Evolutionary conservation across 208 protist species (phyloP).

Genomic region (Trypanosomatidae sp.): DNA sequence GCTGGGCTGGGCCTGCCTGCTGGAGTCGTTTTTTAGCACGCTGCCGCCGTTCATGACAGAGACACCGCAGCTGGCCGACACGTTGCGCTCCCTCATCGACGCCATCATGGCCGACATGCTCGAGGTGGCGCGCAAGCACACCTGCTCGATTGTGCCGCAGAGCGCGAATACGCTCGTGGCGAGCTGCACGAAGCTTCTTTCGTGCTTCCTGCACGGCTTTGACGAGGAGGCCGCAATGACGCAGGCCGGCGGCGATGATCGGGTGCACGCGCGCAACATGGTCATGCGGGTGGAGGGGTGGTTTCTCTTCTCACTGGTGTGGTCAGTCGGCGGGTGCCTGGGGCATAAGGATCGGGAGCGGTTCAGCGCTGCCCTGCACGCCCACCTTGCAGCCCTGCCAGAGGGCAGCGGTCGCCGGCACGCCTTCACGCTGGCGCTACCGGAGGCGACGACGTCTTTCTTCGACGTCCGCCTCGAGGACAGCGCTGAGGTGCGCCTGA

Average conservation of each 20-base stretch:
- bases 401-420: conserved; percentile 18
- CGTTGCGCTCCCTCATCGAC: conserved; percentile 56
- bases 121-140: conserved; percentile 80
- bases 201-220: conserved; percentile 53
- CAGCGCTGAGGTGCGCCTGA: conserved; percentile 71
- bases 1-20: conserved; percentile 93
- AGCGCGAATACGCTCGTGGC: conserved; percentile 71
- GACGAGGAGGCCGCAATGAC: conserved; percentile 30
- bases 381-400: conserved; percentile 31
- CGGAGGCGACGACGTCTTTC: conserved; percentile 78
- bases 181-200: conserved; percentile 84
- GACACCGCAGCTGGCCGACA: conserved; percentile 33
- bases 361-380: conserved; percentile 86
- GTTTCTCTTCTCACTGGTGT: conserved; percentile 94
- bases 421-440: conserved; percentile 74
- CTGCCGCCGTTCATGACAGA: conserved; percentile 64
- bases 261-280: conserved; percentile 52
- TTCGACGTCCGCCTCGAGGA: conserved; percentile 85
- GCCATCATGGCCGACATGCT: conserved; percentile 78
- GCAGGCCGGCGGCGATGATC: conserved; percentile 20
- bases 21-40: conserved; percentile 84
- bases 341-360: conserved; percentile 66
- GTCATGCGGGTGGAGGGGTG: conserved; percentile 85
- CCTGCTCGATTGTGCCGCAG: conserved; percentile 77
- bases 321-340: conserved; percentile 93